Conservation (phyloP, 805 yeast genomes). For the Clavispora santaluciae region DNA sequence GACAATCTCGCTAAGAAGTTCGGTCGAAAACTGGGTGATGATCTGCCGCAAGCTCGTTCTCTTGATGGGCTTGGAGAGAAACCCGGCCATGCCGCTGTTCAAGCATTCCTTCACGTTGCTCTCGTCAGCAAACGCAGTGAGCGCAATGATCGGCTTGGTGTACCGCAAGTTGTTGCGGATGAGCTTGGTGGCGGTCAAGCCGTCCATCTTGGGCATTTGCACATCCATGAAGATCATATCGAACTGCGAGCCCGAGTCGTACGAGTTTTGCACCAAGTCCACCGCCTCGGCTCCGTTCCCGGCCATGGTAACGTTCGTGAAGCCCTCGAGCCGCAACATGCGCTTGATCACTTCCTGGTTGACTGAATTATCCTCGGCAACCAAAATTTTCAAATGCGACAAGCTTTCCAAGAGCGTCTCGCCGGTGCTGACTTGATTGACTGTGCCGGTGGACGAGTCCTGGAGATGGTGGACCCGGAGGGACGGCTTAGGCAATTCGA, state of each 20-base stretch:
- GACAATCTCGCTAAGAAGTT: constrained; percentile 26
- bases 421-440: constrained; percentile 8
- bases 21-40: constrained; percentile 42
- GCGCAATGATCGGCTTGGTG: constrained; percentile 78
- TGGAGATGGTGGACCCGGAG: background rate
- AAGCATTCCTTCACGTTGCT: constrained; percentile 82
- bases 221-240: constrained; percentile 94
- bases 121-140: constrained; percentile 94
- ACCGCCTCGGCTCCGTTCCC: constrained; percentile 91
- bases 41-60: constrained; percentile 62
- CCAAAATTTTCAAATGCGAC: constrained; percentile 51
- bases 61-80: constrained; percentile 82
- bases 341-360: constrained; percentile 91
- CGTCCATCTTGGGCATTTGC: constrained; percentile 94
- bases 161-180: constrained; percentile 62
- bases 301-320: constrained; percentile 66
- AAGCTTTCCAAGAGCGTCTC: constrained; percentile 22
- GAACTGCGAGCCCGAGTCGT: constrained; percentile 38
- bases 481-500: constrained; percentile 12
- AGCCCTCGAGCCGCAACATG: constrained; percentile 83
- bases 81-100: constrained; percentile 90
- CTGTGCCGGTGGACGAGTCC: constrained; percentile 14
- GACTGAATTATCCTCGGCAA: constrained; percentile 91
- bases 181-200: constrained; percentile 72
- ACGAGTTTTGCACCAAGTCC: constrained; percentile 50